Conservation (phyloP, 768 basidiomycete genomes). For the Leccinum broughii region DNA sequence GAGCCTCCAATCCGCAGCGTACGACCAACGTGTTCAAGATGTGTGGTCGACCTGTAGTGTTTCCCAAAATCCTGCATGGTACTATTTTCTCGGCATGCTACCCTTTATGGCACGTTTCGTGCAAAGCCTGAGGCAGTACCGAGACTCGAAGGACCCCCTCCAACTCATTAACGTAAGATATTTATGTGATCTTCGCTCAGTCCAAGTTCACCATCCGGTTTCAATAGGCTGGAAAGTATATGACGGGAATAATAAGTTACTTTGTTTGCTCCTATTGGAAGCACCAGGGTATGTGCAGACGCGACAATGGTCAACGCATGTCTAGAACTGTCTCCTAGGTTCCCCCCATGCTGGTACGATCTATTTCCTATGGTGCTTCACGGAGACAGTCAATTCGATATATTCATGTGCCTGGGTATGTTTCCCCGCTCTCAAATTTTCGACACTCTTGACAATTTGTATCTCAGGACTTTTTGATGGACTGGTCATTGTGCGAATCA, state of each 20-base stretch:
- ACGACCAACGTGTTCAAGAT: conserved; percentile 39
- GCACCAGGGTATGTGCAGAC: conserved; percentile 46
- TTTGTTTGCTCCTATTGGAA: conserved; percentile 78
- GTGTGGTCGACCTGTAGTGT: conserved; percentile 44
- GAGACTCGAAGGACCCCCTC: conserved; percentile 66
- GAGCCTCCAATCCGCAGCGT: conserved; percentile 5
- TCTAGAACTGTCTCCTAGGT: conserved; percentile 11
- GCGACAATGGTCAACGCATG: not conserved
- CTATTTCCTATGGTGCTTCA: conserved; percentile 72
- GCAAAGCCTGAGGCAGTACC: conserved; percentile 86
- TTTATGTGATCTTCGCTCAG: not conserved
- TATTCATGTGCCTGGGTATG: conserved; percentile 83
- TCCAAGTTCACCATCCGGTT: conserved; percentile 1
- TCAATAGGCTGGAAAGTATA: conserved; percentile 81
- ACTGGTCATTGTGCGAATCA: conserved; percentile 81
- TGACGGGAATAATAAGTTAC: conserved; percentile 60
- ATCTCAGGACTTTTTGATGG: conserved; percentile 81
- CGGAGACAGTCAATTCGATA: conserved; percentile 57
- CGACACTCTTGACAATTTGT: not conserved
- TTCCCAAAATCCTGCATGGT: conserved; percentile 54
- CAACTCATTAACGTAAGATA: conserved; percentile 81
- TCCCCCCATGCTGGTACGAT: conserved; percentile 41
- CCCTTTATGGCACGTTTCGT: conserved; percentile 77
- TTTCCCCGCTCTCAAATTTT: not conserved
- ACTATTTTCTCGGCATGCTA: conserved; percentile 56